phyloP scores from a whole-genome alignment of 805 yeast genomes.

The Pichia nakasei region DNA sequence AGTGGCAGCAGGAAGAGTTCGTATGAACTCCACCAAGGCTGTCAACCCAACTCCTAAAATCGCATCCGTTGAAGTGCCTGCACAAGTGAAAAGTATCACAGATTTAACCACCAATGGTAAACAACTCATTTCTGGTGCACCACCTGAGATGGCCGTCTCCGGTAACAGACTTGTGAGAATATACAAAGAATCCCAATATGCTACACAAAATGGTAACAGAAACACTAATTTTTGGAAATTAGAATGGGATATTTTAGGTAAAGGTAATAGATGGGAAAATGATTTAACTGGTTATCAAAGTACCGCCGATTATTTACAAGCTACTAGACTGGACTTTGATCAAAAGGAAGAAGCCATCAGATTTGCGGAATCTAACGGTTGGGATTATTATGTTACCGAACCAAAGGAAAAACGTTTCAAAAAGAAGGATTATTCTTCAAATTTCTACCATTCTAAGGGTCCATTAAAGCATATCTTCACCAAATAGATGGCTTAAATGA shows the following conservation, averaged over 20 bases:
- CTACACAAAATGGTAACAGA: slow-evolving; percentile 65
- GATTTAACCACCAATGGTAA: slow-evolving; percentile 25
- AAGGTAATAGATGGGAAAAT: slow-evolving; percentile 83
- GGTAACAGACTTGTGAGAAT: slow-evolving; percentile 59
- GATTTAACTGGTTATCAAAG: slow-evolving; percentile 82
- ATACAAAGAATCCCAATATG: slow-evolving; percentile 67
- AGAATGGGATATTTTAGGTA: slow-evolving; percentile 75
- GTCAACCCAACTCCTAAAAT: slow-evolving; percentile 5
- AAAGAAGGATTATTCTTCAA: slow-evolving; percentile 64
- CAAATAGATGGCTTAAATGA: slow-evolving; percentile 33
- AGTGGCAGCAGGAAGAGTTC: background rate
- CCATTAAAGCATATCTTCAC: slow-evolving; percentile 77
- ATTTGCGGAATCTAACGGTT: slow-evolving; percentile 78
- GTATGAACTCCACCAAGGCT: slow-evolving; percentile 7
- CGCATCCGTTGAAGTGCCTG: slow-evolving; percentile 11
- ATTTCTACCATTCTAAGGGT: slow-evolving; percentile 60
- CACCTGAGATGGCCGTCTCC: slow-evolving; percentile 47
- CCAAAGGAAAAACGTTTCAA: slow-evolving; percentile 68
- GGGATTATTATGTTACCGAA: slow-evolving; percentile 77
- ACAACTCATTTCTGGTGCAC: slow-evolving; percentile 72
- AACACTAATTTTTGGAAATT: slow-evolving; percentile 57
- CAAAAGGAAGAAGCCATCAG: slow-evolving; percentile 60
- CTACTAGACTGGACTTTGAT: slow-evolving; percentile 65
- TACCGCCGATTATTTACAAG: slow-evolving; percentile 74
- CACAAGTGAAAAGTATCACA: slow-evolving; percentile 13